Evolutionary conservation across 148 eudicot genomes (phyloP), one percentile per base, ranked within the genome.

Genomic region (Simmondsia chinensis): DNA sequence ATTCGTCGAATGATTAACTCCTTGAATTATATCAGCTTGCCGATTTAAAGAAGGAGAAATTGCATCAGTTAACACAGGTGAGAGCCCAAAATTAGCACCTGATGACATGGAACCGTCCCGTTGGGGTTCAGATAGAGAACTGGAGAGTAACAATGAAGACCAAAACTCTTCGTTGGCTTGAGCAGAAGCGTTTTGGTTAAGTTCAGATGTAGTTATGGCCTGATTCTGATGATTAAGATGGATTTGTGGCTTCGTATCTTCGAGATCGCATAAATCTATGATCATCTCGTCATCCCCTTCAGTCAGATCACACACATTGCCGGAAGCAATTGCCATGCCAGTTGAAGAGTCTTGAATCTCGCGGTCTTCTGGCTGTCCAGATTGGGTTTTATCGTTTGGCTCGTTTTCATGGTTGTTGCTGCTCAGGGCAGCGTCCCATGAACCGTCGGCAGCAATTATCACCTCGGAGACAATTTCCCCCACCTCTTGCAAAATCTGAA

Each of bases 291-390:
- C 74, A 58, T 74, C 77, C 23, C 38, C 76, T 54, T 62, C 68
- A 7, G 94, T 91, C 31, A 91, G 93, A 64, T 91, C 97, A 47
- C 59, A 39, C n/a, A 81, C 46, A 59, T 69, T 72, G 32, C 23
- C 20, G 49, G 53, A 54, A 30, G 39, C 33, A 50, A 49, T 52
- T 35, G 66, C 33, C 20, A 38, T 13, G 35, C 31, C 36, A 56
- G 18, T 17, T 41, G n/a, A 10, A 41, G 55, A 17, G 7, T 28
- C 50, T 20, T 56, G 39, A 10, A 33, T 26, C 17, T 34, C 61
- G 17, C 21, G 39, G 10, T 31, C 39, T 24, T 36, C 58, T 31
- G 46, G 61, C 68, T 41, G 57, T 15, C 47, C 57, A 18, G 62
- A 35, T 54, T 57, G 28, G 36, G 43, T 57, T 50, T 48, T 52